Evolutionary conservation across 257 asterid species (phyloP).

Genomic region (Plectranthus barbatus): DNA sequence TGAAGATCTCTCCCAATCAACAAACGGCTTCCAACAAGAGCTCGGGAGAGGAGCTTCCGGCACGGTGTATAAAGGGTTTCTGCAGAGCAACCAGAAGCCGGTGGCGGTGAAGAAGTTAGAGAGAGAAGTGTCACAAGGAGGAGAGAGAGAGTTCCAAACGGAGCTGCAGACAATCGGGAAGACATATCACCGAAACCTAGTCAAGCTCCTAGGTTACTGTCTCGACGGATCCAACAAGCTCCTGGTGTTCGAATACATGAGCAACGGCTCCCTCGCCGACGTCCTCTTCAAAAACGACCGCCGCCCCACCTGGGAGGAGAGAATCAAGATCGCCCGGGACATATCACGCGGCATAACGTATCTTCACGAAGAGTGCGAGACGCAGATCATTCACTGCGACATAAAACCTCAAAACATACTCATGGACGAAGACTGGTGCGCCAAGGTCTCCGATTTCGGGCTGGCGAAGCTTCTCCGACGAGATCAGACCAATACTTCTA

Average conservation of each 20-base stretch:
- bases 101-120: conserved; percentile 45
- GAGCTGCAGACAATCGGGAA: conserved; percentile 41
- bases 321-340: conserved; percentile 25
- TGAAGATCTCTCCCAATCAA: conserved; percentile 23
- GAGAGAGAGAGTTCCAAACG: conserved; percentile 41
- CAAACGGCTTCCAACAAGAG: conserved; percentile 33
- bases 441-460: conserved; percentile 54
- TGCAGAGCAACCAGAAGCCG: conserved; percentile 2
- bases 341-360: conserved; percentile 46
- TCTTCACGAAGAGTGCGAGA: conserved; percentile 51
- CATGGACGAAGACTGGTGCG: conserved; percentile 30
- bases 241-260: conserved; percentile 46
- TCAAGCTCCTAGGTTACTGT: conserved; percentile 45
- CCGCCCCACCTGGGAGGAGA: conserved; percentile 27
- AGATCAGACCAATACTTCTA: conserved; percentile 40
- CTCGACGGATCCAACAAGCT: conserved; percentile 32
- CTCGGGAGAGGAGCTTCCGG: conserved; percentile 46
- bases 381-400: conserved; percentile 54
- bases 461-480: conserved; percentile 42
- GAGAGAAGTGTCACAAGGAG: conserved; percentile 19
- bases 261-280: conserved; percentile 43
- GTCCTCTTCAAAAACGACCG: conserved; percentile 17
- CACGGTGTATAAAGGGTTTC: conserved; percentile 35
- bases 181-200: conserved; percentile 49
- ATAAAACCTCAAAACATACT: conserved; percentile 59